Conservation (phyloP, 768 basidiomycete genomes). For the Tricholoma matsutake region DNA sequence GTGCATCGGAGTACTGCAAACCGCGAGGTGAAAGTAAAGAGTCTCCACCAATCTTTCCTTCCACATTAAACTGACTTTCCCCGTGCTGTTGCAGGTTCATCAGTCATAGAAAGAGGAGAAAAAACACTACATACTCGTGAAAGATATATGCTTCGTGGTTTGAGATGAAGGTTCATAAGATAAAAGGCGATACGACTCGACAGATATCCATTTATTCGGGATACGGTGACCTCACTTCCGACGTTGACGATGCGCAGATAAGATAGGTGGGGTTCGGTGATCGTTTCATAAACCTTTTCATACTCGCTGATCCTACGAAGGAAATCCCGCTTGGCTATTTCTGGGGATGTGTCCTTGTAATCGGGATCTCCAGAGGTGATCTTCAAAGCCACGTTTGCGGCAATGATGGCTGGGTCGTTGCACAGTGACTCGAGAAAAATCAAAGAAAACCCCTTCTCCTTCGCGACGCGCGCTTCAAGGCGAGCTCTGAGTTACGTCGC, state of each 20-base stretch:
- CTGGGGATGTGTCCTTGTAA: slow-evolving; percentile 84
- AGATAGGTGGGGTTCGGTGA: slow-evolving; percentile 86
- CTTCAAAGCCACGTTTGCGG: slow-evolving; percentile 94
- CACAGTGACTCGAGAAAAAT: slow-evolving; percentile 96
- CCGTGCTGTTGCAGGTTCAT: slow-evolving; percentile 66
- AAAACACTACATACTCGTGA: slow-evolving; percentile 64
- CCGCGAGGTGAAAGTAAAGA: slow-evolving; percentile 83
- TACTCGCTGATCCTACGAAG: slow-evolving; percentile 88
- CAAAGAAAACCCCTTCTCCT: slow-evolving; percentile 82
- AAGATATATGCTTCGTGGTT: slow-evolving; percentile 94
- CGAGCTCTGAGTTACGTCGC: slow-evolving; percentile 51
- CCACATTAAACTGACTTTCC: slow-evolving; percentile 94
- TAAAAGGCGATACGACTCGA: slow-evolving; percentile 98
- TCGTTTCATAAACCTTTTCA: slow-evolving; percentile 93
- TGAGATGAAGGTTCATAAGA: slow-evolving; percentile 96
- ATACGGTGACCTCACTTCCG: slow-evolving; percentile 83
- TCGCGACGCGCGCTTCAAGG: slow-evolving; percentile 78
- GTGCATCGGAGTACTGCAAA: slow-evolving; percentile 76
- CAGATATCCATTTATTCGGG: slow-evolving; percentile 89
- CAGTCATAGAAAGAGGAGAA: slow-evolving; percentile 5
- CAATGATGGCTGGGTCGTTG: slow-evolving; percentile 91
- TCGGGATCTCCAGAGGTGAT: slow-evolving; percentile 97
- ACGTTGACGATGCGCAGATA: slow-evolving; percentile 94
- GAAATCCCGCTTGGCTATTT: slow-evolving; percentile 89
- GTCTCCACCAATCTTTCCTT: slow-evolving; percentile 98